Percentiles rank a stretch among this genome's conserved stretches.
Evolutionary conservation across 2,329 filamentous ascomycete genomes (phyloP).

Genomic region (Colletotrichum trifolii): DNA sequence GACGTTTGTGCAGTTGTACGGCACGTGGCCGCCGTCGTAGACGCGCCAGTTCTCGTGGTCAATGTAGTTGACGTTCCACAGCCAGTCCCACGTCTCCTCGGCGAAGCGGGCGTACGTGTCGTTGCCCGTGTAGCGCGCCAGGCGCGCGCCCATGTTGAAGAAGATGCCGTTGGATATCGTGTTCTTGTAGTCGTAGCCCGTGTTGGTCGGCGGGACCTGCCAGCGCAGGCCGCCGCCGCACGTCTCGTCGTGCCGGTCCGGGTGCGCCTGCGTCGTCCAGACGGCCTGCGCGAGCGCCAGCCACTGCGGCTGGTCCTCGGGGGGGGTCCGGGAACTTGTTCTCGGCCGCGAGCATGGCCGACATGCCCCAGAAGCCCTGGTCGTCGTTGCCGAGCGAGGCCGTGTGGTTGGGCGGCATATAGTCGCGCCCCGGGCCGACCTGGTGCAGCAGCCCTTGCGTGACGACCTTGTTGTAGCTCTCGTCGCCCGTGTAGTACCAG

Average conservation of each 20-base stretch:
- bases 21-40: conserved; percentile 66
- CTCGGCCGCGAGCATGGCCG: conserved; percentile 69
- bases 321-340: conserved; percentile 66
- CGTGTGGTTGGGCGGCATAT: conserved; percentile 66
- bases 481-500: conserved; percentile 71
- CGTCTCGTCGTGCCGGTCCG: conserved; percentile 67
- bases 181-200: conserved; percentile 82
- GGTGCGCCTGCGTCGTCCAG: conserved; percentile 66
- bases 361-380: conserved; percentile 76
- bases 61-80: conserved; percentile 59
- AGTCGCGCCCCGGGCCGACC: conserved; percentile 62
- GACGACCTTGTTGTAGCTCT: conserved; percentile 65
- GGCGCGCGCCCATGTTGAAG: conserved; percentile 74
- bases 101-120: conserved; percentile 73
- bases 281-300: conserved; percentile 71
- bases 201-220: conserved; percentile 82
- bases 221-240: conserved; percentile 73
- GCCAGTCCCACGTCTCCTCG: conserved; percentile 72
- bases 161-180: conserved; percentile 70
- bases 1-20: conserved; percentile 62
- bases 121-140: conserved; percentile 77
- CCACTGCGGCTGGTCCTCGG: conserved; percentile 61
- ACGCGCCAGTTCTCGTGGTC: conserved; percentile 66
- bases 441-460: conserved; percentile 65
- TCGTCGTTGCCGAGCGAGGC: conserved; percentile 70